Evolutionary conservation across 202 grass and related monocot species (phyloP), one percentile per base, ranked within the genome.

Genomic region (Elaeis oleifera): DNA sequence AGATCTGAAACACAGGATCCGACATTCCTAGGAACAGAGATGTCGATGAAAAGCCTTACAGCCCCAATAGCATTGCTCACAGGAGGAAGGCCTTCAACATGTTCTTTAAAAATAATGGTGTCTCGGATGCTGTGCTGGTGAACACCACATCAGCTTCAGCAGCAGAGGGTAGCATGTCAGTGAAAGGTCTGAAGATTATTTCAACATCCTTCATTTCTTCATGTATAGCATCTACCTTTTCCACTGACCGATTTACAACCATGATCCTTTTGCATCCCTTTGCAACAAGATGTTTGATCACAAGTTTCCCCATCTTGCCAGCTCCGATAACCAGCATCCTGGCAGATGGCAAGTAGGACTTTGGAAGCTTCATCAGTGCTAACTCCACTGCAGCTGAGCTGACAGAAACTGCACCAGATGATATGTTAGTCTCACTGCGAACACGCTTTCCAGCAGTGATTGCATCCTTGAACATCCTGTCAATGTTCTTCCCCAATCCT

Each of bases 391-490:
- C 63, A 53, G 63, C 63, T 65, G 63, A 65, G 25, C 63, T 65
- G 4, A 65, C 63, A 65, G 63, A 65, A 17, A 65, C 63, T 13
- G 63, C 63, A 28, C 63, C 63, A 9, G 63, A 65, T 28, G 63
- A 21, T 24, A 65, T 65, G 18, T 65, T 65, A n/a, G 63, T 65
- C 22, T 65, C 63, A 65, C 49, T 65, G 6, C 63, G 63, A 52
- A 65, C 63, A 4, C 63, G 63, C 27, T 65, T 65, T 52, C 63
- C 63, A 65, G 63, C 49, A 50, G 63, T 65, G 14, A 65, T 65
- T 18, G 63, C 63, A 65, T 65, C 63, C 17, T 65, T 65, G 49
- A 65, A 65, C 63, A 65, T 65, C 63, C 63, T 52, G 63, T 65
- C 63, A 65, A 65, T 29, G 27, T 65, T 65, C 63, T 65, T 65